Percentiles rank a stretch among this genome's conserved stretches.
Evolutionary conservation across 1,284 basidiomycete genomes (phyloP).

Genomic region (Ceratobasidium sp.): DNA sequence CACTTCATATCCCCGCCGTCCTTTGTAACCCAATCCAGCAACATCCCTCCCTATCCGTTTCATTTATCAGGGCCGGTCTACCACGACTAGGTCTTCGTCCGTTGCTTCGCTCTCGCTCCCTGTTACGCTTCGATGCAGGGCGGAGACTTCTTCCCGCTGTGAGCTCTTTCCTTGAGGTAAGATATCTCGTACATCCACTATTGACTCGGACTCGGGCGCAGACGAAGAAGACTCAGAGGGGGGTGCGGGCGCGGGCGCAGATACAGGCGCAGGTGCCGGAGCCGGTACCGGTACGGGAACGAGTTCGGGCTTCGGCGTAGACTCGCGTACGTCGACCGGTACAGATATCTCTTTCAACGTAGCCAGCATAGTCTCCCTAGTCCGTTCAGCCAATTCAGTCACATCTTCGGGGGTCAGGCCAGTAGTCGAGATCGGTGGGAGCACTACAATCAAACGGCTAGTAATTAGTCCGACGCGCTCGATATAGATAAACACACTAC

Average conservation of each 20-base stretch:
- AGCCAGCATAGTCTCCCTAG: conserved; percentile 79
- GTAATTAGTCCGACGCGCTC: conserved; percentile 20
- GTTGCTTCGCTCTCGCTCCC: conserved; percentile 53
- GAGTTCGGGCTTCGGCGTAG: conserved; percentile 48
- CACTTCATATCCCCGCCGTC: background rate
- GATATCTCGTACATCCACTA: conserved; percentile 42
- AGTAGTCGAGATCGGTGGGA: conserved; percentile 81
- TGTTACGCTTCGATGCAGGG: conserved; percentile 48
- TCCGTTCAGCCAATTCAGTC: conserved; percentile 69
- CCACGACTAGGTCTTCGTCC: conserved; percentile 58
- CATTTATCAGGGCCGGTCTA: conserved; percentile 53
- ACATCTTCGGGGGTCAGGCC: conserved; percentile 77
- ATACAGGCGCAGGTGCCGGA: conserved; percentile 38
- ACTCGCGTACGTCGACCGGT: conserved; percentile 48
- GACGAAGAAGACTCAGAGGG: no score
- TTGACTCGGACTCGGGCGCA: background rate
- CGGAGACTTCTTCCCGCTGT: conserved; percentile 12
- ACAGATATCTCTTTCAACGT: conserved; percentile 75
- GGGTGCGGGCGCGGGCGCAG: conserved; percentile 40
- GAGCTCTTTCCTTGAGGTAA: conserved; percentile 40
- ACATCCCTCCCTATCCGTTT: no score
- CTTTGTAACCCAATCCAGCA: no score
- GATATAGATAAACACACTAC: conserved; percentile 11
- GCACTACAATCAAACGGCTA: conserved; percentile 64
- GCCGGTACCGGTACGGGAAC: conserved; percentile 41